Evolutionary conservation across 2,329 filamentous ascomycete genomes (phyloP).

Genomic region (Colletotrichum zoysiae): DNA sequence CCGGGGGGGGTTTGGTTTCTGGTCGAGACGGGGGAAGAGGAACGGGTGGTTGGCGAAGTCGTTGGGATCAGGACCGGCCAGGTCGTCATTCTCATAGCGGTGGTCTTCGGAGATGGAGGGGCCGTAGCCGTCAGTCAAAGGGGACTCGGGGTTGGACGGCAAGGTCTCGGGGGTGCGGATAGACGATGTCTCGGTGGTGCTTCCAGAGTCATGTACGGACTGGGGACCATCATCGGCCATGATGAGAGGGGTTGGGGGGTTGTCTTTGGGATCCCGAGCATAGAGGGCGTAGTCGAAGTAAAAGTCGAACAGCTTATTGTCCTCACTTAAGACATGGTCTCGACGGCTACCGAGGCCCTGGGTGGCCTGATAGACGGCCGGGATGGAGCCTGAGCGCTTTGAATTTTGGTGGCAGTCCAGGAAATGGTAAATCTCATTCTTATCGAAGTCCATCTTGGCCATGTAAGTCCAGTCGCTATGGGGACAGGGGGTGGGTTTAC

Average conservation of each 20-base stretch:
- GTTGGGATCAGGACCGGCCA: neutral
- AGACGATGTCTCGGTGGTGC: slow-evolving; percentile 13
- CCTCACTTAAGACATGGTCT: slow-evolving; percentile 1
- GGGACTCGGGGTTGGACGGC: neutral
- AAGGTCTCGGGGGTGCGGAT: slow-evolving; percentile 6
- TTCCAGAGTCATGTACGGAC: neutral
- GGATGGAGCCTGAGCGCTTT: neutral
- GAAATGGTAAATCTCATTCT: slow-evolving; percentile 9
- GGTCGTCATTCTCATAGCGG: neutral
- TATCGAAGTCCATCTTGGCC: slow-evolving; percentile 23
- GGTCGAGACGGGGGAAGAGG: slow-evolving; percentile 1
- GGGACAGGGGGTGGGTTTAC: slow-evolving; percentile 13
- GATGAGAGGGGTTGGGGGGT: neutral
- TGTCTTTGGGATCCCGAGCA: neutral
- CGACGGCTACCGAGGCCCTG: neutral
- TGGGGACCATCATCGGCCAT: neutral
- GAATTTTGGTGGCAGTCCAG: slow-evolving; percentile 8
- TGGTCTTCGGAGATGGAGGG: neutral
- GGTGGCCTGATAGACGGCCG: neutral
- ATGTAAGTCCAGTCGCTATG: slow-evolving; percentile 12
- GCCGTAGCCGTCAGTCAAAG: slow-evolving; percentile 7
- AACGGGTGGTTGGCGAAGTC: neutral
- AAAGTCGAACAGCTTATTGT: slow-evolving; percentile 3
- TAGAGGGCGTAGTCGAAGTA: neutral
- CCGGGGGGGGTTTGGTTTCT: neutral